Base-by-base conservation (phyloP, 768 basidiomycete genomes). In the Suillus decipiens region DNA sequence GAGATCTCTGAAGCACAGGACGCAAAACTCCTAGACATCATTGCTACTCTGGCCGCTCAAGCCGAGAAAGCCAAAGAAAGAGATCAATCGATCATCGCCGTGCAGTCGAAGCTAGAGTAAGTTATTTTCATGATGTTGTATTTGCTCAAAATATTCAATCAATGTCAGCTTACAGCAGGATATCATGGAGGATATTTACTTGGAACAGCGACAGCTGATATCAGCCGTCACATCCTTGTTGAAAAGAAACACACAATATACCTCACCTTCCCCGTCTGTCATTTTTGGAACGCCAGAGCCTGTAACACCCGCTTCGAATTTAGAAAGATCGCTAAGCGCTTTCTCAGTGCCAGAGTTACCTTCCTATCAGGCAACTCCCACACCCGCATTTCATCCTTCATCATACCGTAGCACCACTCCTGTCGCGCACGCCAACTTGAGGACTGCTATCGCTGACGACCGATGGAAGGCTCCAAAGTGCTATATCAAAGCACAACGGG, bases 51-150 rank as follows among this genome's bases (percentile, higher is more conserved):
- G 11, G 1, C 24, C 17, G 15, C 24, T 31, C 56, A 57, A 57
- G 39, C 17, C 11, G 17, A 28, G 11, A 17, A 57, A 39, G 12
- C 19, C 17, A 19, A 19, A 28, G 17, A 41, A 31, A 41, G 56
- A 41, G 56, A 57, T 41, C 39, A 42, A 31, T 57, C 39, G 10
- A 57, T 57, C 24, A 31, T 31, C 17, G 41, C 8, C 1, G 41
- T 57, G 39, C 56, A 57, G 56, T 41, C 56, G 39, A 57, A 57
- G 24, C 17, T 57, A 41, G 56, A 41, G 56, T 57, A 12, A 57
- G 56, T 11, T 28, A 41, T 41, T 28, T 57, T 3, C 19, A 53
- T 34, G 5, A 1, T 57, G 17, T 19, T 17, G 6, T 55, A 15
- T 17, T 12, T 37, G 9, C 5, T 41, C 56, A 57, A 28, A 19